phyloP scores from a whole-genome alignment of 2,329 filamentous ascomycete genomes.

The Dactylellina leptospora region DNA sequence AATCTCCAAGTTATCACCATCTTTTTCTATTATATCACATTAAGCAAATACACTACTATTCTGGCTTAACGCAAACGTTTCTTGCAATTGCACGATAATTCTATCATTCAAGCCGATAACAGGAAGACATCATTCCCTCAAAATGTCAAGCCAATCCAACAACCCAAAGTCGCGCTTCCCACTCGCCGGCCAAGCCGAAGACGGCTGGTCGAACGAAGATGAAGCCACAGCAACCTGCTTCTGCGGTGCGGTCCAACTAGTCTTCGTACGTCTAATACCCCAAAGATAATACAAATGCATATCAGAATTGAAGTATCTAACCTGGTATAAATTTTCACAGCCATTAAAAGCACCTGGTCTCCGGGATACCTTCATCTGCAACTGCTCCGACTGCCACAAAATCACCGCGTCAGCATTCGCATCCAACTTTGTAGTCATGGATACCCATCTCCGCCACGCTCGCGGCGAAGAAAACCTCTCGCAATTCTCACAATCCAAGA shows the following conservation, averaged over 20 bases:
- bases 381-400: constrained; percentile 71
- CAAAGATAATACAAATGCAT: no score
- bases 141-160: not conserved
- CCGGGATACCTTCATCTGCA: constrained; percentile 67
- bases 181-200: constrained; percentile 59
- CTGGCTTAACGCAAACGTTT: no score
- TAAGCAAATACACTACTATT: no score
- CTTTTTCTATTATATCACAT: no score
- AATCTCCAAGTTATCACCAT: no score
- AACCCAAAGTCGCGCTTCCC: constrained; percentile 60
- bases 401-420: constrained; percentile 71
- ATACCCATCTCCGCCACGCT: constrained; percentile 63
- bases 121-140: not conserved
- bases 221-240: constrained; percentile 69
- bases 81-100: no score
- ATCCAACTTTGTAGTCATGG: constrained; percentile 67
- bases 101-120: no score
- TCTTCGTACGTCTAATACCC: constrained; percentile 67
- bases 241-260: constrained; percentile 67
- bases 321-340: constrained; percentile 58
- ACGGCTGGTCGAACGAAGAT: constrained; percentile 63
- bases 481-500: constrained; percentile 63
- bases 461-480: constrained; percentile 66
- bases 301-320: no score
- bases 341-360: constrained; percentile 64